Base-by-base conservation (phyloP, 73 alveolate genomes). In the Paraurostyla sp. region DNA sequence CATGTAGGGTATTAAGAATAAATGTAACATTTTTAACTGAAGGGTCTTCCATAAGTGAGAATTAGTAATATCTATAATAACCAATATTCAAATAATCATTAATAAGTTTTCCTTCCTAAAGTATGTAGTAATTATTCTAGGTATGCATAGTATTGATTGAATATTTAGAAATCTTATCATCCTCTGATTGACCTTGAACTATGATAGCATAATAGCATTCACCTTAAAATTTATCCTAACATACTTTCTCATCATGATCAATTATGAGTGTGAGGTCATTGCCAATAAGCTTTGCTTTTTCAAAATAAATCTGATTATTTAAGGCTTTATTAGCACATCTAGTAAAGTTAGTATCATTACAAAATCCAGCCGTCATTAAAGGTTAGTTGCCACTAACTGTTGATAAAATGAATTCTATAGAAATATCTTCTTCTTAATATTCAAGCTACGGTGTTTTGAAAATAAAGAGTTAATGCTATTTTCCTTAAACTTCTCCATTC, bases 221-320 rank as follows among this genome's bases (percentile, higher is more conserved):
- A 16, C 62, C 68, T 25, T 54, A 20, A 78, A 18, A 54, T 32
- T 40, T 23, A 4, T 78, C 42, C 29, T 49, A 25, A 36, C 89
- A 78, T 16, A 11, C 13, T 51, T 36, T 32, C 60, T 78, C 89
- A 78, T 78, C 62, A 78, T 78, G 89, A 54, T 78, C 89, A 51
- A 78, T 52, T 18, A 51, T 36, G 29, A 78, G n/a, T 18, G 27
- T 40, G 3, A 43, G 71, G 40, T 54, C 89, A 18, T 78, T 40
- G 3, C 80, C 60, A 59, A 78, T 54, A 13, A 20, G 71, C 4
- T 22, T 46, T 2, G 89, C 82, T 22, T 13, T 13, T 65, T 65
- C 41, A 23, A 65, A 65, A 33, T 38, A 6, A 32, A 4, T 38
- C 2, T 33, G 6, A 3, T 25, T 33, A 13, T 65, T 36, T 18